phyloP scores from a whole-genome alignment of 2,329 filamentous ascomycete genomes.

The Cadophora luteo-olivacea region DNA sequence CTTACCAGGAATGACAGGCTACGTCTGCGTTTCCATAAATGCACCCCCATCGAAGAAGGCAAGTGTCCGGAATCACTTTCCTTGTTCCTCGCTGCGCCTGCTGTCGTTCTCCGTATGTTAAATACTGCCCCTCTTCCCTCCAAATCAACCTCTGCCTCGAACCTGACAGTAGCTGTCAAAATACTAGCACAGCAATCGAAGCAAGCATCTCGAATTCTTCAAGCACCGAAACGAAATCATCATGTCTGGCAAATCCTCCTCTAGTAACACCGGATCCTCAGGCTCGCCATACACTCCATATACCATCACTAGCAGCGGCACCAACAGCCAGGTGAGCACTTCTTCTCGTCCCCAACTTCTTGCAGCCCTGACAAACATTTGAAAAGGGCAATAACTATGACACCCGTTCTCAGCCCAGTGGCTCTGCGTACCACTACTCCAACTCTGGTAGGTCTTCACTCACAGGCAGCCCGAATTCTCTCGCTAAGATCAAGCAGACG shows the following conservation, averaged over 20 bases:
- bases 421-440: constrained; percentile 69
- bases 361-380: constrained; percentile 2
- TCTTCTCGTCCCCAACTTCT: neutral
- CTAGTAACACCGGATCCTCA: constrained; percentile 26
- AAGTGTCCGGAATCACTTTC: neutral
- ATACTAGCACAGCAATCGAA: neutral
- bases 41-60: neutral
- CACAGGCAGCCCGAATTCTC: neutral
- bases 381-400: constrained; percentile 72
- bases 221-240: constrained; percentile 15
- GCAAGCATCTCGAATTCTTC: neutral
- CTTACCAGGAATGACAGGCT: neutral
- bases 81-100: neutral
- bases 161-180: neutral
- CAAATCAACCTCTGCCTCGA: neutral
- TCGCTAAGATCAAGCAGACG: constrained; percentile 51
- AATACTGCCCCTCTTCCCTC: neutral
- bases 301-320: constrained; percentile 53
- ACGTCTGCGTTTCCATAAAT: neutral
- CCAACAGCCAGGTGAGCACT: constrained; percentile 64
- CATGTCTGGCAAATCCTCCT: constrained; percentile 33
- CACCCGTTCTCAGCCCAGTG: constrained; percentile 65
- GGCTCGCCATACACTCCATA: constrained; percentile 45
- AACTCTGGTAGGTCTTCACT: constrained; percentile 55
- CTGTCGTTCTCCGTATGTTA: neutral